phyloP scores from a whole-genome alignment of 2,329 filamentous ascomycete species.

The Exutisphaerella laricina region DNA sequence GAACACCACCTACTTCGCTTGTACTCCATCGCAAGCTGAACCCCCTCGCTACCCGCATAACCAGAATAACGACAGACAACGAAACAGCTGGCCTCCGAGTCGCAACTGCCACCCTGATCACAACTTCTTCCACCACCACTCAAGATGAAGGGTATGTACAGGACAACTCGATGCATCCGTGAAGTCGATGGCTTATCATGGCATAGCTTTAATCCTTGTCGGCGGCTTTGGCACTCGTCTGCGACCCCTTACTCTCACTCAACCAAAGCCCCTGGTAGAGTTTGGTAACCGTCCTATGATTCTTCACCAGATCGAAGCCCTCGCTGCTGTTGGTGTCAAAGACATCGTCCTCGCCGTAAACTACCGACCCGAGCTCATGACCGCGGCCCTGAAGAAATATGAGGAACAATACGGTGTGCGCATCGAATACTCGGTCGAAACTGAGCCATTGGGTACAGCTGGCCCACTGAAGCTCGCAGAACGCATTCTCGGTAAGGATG shows the following conservation, averaged over 20 bases:
- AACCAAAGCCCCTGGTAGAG: conserved; percentile 95
- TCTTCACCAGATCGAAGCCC: conserved; percentile 91
- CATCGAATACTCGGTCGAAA: conserved; percentile 96
- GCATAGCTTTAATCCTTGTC: conserved; percentile 92
- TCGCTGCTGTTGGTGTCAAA: conserved; percentile 88
- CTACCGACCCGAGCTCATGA: conserved; percentile 98
- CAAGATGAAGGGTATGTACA: conserved; percentile 23
- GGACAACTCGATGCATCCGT: background rate
- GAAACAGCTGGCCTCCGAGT: conserved; percentile 13
- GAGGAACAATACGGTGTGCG: conserved; percentile 88
- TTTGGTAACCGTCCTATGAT: conserved; percentile 99
- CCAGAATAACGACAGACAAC: conserved; percentile 6
- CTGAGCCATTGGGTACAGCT: conserved; percentile 89
- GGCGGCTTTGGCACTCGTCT: conserved; percentile 98
- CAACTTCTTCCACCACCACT: conserved; percentile 10
- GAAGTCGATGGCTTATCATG: conserved; percentile 17
- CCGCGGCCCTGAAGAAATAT: conserved; percentile 88
- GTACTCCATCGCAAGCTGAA: conserved; percentile 33
- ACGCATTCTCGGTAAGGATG: conserved; percentile 85
- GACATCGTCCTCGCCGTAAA: conserved; percentile 98
- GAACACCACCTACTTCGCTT: too few species aligned
- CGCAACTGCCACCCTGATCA: conserved; percentile 4
- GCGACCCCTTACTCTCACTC: conserved; percentile 90
- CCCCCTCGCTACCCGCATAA: conserved; percentile 11
- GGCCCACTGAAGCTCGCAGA: conserved; percentile 94